phyloP scores from a whole-genome alignment of 768 basidiomycete species.

The Tulasnella sp. region DNA sequence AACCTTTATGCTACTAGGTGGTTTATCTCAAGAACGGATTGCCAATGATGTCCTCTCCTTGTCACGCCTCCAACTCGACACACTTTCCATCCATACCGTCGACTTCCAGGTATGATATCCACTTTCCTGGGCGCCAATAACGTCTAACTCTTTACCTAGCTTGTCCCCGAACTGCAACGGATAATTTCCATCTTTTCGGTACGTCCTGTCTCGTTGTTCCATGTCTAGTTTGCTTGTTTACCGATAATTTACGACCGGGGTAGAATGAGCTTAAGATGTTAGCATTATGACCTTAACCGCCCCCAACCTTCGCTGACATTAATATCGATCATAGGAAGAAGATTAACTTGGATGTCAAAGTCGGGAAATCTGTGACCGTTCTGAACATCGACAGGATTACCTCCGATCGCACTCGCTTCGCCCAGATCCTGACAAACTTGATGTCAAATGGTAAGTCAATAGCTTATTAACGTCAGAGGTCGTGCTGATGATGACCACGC shows the following conservation, averaged over 20 bases:
- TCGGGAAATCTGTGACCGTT: conserved; percentile 36
- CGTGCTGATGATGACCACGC: conserved; percentile 38
- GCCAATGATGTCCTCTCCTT: conserved; percentile 42
- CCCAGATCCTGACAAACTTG: conserved; percentile 33
- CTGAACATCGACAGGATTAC: conserved; percentile 35
- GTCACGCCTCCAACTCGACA: conserved; percentile 40
- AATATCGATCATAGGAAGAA: conserved; percentile 33
- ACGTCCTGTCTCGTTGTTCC: background rate
- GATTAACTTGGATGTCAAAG: conserved; percentile 36
- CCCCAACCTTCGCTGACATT: background rate
- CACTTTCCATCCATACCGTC: conserved; percentile 32
- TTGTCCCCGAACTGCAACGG: conserved; percentile 35
- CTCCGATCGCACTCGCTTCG: conserved; percentile 40
- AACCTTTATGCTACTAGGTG: background rate
- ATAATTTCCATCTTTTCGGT: conserved; percentile 37
- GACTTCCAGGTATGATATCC: conserved; percentile 27
- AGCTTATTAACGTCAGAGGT: conserved; percentile 32
- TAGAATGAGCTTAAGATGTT: conserved; percentile 39
- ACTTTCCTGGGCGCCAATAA: background rate
- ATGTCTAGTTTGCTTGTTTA: background rate
- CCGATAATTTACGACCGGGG: background rate
- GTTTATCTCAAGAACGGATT: conserved; percentile 39
- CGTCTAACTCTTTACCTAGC: background rate
- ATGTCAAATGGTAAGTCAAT: conserved; percentile 34
- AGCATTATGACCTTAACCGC: background rate